Percentiles rank a stretch among this genome's conserved stretches.
Evolutionary conservation across 2,329 filamentous ascomycete species (phyloP).

Genomic region (Pyricularia sp.): DNA sequence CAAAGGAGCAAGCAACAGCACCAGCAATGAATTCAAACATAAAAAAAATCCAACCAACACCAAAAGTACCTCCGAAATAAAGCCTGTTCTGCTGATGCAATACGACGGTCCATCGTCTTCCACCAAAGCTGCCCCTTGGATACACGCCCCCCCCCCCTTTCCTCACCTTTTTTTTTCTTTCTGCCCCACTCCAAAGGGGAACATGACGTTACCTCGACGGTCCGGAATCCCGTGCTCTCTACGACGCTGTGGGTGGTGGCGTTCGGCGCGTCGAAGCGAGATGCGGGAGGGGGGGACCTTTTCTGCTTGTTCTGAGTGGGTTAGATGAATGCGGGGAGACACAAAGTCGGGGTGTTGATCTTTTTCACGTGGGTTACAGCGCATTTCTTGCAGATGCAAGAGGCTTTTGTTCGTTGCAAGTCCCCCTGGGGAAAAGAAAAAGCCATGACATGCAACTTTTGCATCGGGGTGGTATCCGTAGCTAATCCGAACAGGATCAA

Average conservation of each 20-base stretch:
- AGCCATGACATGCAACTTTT: too few relatives aligned
- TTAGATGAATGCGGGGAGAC: not conserved
- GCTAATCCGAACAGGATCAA: not conserved
- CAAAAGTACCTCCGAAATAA: not conserved
- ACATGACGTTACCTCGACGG: not conserved
- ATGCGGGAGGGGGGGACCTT: not conserved
- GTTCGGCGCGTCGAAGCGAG: not conserved
- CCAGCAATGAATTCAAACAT: too few relatives aligned
- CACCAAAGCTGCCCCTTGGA: not conserved
- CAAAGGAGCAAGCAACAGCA: not conserved
- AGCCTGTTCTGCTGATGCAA: not conserved
- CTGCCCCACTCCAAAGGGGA: not conserved
- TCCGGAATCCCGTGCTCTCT: not conserved
- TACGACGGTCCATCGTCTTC: not conserved
- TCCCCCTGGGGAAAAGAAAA: too few relatives aligned
- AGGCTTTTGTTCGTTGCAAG: not conserved
- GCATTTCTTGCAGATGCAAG: not conserved
- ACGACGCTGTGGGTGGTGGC: not conserved
- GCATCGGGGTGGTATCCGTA: not conserved
- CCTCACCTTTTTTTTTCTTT: too few relatives aligned
- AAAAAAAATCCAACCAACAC: too few relatives aligned
- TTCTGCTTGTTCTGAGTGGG: not conserved
- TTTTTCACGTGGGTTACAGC: not conserved
- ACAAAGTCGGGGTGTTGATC: not conserved
- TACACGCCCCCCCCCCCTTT: not conserved